These are phyloP conservation scores for Myriosclerotinia duriaeana DNA, from an alignment of 2,329 filamentous ascomycete species.

Conservation along the genomic window DNA sequence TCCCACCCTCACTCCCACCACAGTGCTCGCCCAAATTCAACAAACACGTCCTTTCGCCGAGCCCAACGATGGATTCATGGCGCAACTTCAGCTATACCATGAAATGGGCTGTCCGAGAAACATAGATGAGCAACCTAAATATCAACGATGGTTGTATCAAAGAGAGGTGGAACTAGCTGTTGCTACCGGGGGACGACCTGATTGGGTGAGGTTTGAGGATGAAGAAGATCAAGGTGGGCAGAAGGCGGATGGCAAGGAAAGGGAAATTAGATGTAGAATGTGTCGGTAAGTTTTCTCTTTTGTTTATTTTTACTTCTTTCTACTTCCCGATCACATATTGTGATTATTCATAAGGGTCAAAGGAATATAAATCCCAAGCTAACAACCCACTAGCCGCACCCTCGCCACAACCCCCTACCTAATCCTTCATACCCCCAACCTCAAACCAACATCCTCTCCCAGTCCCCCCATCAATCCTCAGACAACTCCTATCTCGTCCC, in stretches of 20 bases:
- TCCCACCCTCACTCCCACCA: conserved; percentile 48
- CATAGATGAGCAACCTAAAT: conserved; percentile 68
- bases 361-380: neutral
- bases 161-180: conserved; percentile 65
- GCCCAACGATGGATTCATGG: conserved; percentile 89
- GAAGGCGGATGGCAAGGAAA: conserved; percentile 28
- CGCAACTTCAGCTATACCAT: conserved; percentile 83
- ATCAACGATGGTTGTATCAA: conserved; percentile 75
- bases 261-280: conserved; percentile 82
- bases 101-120: conserved; percentile 76
- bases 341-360: neutral
- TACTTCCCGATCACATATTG: neutral
- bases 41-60: conserved; percentile 74
- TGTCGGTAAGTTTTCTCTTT: conserved; percentile 58
- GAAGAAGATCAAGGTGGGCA: conserved; percentile 48
- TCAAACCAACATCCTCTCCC: conserved; percentile 37
- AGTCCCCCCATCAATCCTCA: conserved; percentile 24
- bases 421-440: conserved; percentile 49
- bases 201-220: conserved; percentile 79
- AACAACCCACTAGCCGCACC: conserved; percentile 43
- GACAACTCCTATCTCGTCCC: conserved; percentile 32
- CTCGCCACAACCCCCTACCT: conserved; percentile 64
- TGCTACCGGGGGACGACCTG: conserved; percentile 74
- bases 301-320: neutral
- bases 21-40: conserved; percentile 67